Percentiles rank a stretch among this genome's conserved stretches.
Evolutionary conservation across 2,329 filamentous ascomycete genomes (phyloP).

Genomic region (Pyrenophora seminiperda): DNA sequence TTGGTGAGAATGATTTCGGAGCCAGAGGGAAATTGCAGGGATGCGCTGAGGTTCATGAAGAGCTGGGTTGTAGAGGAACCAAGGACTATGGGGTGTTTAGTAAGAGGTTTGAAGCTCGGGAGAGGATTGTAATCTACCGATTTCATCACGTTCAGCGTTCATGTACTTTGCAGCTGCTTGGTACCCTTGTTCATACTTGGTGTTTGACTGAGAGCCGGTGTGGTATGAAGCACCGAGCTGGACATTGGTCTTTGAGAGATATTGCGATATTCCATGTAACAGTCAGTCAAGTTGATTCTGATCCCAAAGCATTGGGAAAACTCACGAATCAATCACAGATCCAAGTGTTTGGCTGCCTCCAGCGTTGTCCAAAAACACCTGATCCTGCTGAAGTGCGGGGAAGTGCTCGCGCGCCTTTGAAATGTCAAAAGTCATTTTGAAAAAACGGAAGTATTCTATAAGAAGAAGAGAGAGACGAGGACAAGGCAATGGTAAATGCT

Average conservation of each 20-base stretch:
- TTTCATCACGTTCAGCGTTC: constrained; percentile 69
- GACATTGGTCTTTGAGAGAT: constrained; percentile 71
- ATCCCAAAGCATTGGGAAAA: background rate
- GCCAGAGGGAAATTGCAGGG: constrained; percentile 46
- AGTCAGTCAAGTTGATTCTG: background rate
- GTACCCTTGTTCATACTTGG: constrained; percentile 64
- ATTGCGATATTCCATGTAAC: constrained; percentile 60
- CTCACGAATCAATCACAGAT: constrained; percentile 69
- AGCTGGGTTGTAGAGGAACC: constrained; percentile 78
- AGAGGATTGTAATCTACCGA: constrained; percentile 53
- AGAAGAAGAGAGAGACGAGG: background rate
- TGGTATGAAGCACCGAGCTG: constrained; percentile 75
- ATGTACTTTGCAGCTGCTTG: constrained; percentile 71
- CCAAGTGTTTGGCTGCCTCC: constrained; percentile 74
- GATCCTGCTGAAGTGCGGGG: constrained; percentile 68
- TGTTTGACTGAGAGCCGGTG: constrained; percentile 63
- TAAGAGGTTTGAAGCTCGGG: too few relatives aligned
- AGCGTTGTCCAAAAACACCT: constrained; percentile 79
- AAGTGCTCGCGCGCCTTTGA: constrained; percentile 64
- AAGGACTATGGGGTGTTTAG: constrained; percentile 56
- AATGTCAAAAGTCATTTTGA: constrained; percentile 57
- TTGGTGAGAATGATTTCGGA: constrained; percentile 73
- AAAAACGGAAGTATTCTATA: too few relatives aligned
- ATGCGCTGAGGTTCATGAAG: constrained; percentile 66
- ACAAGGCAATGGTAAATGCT: background rate